Evolutionary conservation across 2,329 filamentous ascomycete species (phyloP).

Genomic region (Penicillium sp.): DNA sequence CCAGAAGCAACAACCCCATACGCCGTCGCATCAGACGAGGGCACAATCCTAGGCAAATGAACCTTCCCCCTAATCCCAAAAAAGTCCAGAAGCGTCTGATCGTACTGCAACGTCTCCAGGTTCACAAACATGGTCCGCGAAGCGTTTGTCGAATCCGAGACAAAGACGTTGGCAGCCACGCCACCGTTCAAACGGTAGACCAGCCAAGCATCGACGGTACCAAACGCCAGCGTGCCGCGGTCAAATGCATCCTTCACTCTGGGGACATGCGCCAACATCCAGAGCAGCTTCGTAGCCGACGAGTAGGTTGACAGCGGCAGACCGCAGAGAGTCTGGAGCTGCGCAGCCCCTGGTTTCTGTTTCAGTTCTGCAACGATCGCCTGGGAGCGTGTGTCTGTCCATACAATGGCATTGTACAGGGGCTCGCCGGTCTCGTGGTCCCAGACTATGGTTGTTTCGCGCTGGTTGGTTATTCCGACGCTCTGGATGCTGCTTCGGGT

Average conservation of each 20-base stretch:
- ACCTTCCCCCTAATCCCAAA: slow-evolving; percentile 69
- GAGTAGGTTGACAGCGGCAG: slow-evolving; percentile 81
- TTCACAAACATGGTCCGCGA: slow-evolving; percentile 93
- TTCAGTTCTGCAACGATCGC: slow-evolving; percentile 68
- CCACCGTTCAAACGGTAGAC: slow-evolving; percentile 72
- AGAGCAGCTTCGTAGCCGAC: slow-evolving; percentile 72
- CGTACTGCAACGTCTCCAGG: slow-evolving; percentile 67
- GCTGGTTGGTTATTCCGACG: slow-evolving; percentile 80
- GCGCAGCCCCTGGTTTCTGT: slow-evolving; percentile 54
- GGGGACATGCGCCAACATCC: slow-evolving; percentile 66
- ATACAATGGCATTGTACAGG: slow-evolving; percentile 75
- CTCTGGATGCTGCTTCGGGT: slow-evolving; percentile 57
- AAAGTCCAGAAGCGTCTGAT: slow-evolving; percentile 65
- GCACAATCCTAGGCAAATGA: slow-evolving; percentile 67
- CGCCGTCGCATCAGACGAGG: slow-evolving; percentile 62
- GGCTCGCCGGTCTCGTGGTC: slow-evolving; percentile 69
- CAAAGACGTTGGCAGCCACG: slow-evolving; percentile 57
- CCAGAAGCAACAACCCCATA: slow-evolving; percentile 62
- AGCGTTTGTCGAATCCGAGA: slow-evolving; percentile 80
- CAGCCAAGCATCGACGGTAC: slow-evolving; percentile 81
- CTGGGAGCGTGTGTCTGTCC: slow-evolving; percentile 76
- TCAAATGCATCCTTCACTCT: slow-evolving; percentile 65
- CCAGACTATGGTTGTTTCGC: slow-evolving; percentile 82
- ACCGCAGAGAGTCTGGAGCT: slow-evolving; percentile 62
- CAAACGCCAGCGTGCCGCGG: slow-evolving; percentile 65